Conservation (phyloP, 108 stramenopile species). For the Licmophora abbreviata region DNA sequence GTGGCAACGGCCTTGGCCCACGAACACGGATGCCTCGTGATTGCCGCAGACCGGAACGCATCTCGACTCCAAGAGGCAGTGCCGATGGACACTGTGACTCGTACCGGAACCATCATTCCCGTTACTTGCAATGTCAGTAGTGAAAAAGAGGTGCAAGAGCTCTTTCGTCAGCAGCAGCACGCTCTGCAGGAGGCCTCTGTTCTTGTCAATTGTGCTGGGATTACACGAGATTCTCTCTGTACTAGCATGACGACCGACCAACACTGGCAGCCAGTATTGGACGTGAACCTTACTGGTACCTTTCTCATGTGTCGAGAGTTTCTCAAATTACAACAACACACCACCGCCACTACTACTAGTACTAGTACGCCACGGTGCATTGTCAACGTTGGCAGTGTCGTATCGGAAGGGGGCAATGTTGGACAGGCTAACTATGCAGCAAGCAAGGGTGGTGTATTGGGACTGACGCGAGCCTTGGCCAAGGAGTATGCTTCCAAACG, state of each 20-base stretch:
- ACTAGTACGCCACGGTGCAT: constrained; percentile 33
- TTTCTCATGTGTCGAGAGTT: constrained; percentile 65
- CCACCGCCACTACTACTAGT: not conserved
- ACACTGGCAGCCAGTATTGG: constrained; percentile 61
- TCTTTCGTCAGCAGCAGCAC: too few species aligned
- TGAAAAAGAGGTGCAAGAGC: constrained; percentile 26
- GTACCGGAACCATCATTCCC: constrained; percentile 11
- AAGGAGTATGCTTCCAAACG: constrained; percentile 53
- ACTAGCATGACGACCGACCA: constrained; percentile 54
- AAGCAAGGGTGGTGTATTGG: constrained; percentile 74
- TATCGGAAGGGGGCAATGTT: constrained; percentile 58
- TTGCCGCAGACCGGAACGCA: constrained; percentile 24
- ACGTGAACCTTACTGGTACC: constrained; percentile 81
- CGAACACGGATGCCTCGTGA: constrained; percentile 48
- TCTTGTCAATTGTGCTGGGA: constrained; percentile 79
- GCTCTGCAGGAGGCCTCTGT: too few species aligned
- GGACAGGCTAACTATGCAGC: constrained; percentile 82
- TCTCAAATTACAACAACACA: constrained; percentile 4
- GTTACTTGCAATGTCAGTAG: constrained; percentile 47
- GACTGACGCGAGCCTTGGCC: constrained; percentile 56
- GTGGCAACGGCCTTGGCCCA: constrained; percentile 45
- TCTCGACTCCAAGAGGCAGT: constrained; percentile 9
- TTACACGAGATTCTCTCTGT: constrained; percentile 58
- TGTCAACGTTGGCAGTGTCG: constrained; percentile 69
- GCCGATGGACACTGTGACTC: not conserved